These are phyloP conservation scores for Metschnikowia peoriensis DNA, from an alignment of 805 yeast genomes.

Conservation along the genomic window DNA sequence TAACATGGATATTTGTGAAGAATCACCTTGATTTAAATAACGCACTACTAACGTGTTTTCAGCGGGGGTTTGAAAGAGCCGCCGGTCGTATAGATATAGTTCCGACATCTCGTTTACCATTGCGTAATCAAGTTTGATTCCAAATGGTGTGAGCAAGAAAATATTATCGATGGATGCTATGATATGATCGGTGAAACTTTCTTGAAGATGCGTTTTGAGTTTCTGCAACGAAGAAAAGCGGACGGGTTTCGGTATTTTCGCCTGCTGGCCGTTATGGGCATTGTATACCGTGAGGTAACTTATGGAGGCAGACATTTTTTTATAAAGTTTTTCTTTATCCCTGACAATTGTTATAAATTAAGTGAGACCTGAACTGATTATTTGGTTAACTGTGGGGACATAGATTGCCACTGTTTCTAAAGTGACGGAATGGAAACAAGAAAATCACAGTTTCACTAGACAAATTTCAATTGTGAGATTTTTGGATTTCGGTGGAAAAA, in stretches of 20 bases:
- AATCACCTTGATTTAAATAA: conserved; percentile 8
- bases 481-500: too few relatives aligned
- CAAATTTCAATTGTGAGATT: too few relatives aligned
- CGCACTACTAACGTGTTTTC: conserved; percentile 6
- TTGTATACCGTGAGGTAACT: conserved; percentile 29
- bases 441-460: too few relatives aligned
- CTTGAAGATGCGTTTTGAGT: conserved; percentile 31
- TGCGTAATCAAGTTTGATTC: conserved; percentile 55
- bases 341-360: too few relatives aligned
- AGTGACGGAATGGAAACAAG: too few relatives aligned
- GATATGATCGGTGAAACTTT: conserved; percentile 23
- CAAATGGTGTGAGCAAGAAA: conserved; percentile 64
- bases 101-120: conserved; percentile 52
- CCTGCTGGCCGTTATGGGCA: conserved; percentile 36
- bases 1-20: neutral
- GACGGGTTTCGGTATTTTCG: conserved; percentile 40
- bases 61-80: conserved; percentile 42
- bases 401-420: too few relatives aligned
- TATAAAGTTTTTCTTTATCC: too few relatives aligned
- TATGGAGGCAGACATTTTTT: conserved; percentile 3
- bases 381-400: too few relatives aligned
- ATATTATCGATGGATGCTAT: conserved; percentile 29
- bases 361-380: too few relatives aligned
- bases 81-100: conserved; percentile 62
- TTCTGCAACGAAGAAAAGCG: conserved; percentile 34